phyloP scores from a whole-genome alignment of 495 filamentous ascomycete genomes.

The Xylaria sp. region DNA sequence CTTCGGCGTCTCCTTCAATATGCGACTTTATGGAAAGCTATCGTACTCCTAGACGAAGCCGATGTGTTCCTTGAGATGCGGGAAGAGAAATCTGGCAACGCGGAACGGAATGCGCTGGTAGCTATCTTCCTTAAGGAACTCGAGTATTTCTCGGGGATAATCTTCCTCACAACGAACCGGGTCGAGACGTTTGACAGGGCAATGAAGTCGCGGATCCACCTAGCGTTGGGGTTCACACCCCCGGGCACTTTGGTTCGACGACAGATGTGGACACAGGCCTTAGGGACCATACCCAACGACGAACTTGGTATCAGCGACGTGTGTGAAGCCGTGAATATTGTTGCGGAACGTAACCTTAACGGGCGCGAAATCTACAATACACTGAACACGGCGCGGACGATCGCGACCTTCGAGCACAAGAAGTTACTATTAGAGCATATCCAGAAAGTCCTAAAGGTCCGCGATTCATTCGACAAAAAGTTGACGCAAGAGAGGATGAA shows the following conservation, averaged over 20 bases:
- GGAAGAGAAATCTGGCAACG: slow-evolving; percentile 65
- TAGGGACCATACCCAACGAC: not conserved
- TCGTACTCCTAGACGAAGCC: slow-evolving; percentile 74
- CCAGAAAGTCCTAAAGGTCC: slow-evolving; percentile 36
- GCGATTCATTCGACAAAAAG: slow-evolving; percentile 16
- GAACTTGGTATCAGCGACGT: slow-evolving; percentile 4
- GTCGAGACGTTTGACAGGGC: slow-evolving; percentile 56
- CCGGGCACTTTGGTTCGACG: slow-evolving; percentile 27
- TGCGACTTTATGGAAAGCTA: slow-evolving; percentile 81
- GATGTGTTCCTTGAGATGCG: slow-evolving; percentile 77
- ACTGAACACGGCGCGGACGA: slow-evolving; percentile 41
- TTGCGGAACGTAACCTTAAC: slow-evolving; percentile 34
- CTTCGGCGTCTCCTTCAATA: slow-evolving; percentile 82
- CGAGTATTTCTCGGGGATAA: slow-evolving; percentile 50
- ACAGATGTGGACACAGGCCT: slow-evolving; percentile 28
- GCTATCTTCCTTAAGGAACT: slow-evolving; percentile 46
- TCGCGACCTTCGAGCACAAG: slow-evolving; percentile 36
- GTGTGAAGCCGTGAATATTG: not conserved
- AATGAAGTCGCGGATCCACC: slow-evolving; percentile 56
- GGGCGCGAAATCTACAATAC: slow-evolving; percentile 48
- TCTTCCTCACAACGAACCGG: slow-evolving; percentile 56
- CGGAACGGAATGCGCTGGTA: slow-evolving; percentile 70
- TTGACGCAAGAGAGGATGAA: slow-evolving; percentile 7
- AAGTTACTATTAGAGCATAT: slow-evolving; percentile 37
- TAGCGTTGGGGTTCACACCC: slow-evolving; percentile 39